Base-by-base conservation (phyloP, 2,329 filamentous ascomycete genomes). In the Alternaria triticimaculans region DNA sequence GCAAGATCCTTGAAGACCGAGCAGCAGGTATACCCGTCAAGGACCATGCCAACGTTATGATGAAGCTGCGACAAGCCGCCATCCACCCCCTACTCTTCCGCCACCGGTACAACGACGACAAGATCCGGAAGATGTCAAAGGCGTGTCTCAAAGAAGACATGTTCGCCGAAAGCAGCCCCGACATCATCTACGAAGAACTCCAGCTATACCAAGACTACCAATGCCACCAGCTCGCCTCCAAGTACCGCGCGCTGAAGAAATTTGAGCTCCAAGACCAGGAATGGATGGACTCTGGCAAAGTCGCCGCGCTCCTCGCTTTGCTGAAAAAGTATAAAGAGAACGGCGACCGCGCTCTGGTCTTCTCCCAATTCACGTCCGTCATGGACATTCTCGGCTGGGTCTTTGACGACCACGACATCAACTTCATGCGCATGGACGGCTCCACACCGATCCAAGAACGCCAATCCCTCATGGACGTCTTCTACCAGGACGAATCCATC, bases 1-100 rank as follows among this genome's bases (percentile, higher is more conserved):
- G 86, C 41, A 84, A 89, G 69, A 86, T 89, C 18, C 82, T 89
- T 25, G 87, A 87, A 62, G 86, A 88, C 64, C 87, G 86, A 69
- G 86, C 84, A 55, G 82, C 80, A 51, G 85, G 83, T n/a, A 86
- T 84, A 68, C 87, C 86, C 71, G 83, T 81, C n/a, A 83, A 81
- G 63, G 86, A 84, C 23, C 83, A 82, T 56, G 84, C 85, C 65
- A 86, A 87, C 57, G 74, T 78, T 25, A 90, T 97, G 84, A 96
- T 97, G 87, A 93, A 94, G 78, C 87, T 98, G 18, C 92, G 95
- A 48, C 95, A 97, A 78, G 93, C 95, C 3, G 92, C 96, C 0
- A 93, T 97, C 46, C 96, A 99, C 74, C 93, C 94, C 0, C 86
- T 97, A 57, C 87, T 99, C 10, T 96, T 96, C 80, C 88, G 95